Evolutionary conservation across 345 rosid species (phyloP).

Genomic region (Syzygium aromaticum): DNA sequence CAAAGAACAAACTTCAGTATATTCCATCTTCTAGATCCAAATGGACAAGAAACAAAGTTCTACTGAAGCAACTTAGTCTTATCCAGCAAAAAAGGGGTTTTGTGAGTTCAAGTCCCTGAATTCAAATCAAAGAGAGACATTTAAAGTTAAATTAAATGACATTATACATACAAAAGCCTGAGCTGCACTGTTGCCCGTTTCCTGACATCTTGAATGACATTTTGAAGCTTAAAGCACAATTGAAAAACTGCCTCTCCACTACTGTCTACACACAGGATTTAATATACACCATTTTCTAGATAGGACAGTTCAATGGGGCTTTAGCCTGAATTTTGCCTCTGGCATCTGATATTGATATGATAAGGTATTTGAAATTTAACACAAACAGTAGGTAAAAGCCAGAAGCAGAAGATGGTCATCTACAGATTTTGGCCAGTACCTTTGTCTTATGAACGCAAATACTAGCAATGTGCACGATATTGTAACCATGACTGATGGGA

Average conservation of each 20-base stretch:
- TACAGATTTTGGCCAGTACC: neutral
- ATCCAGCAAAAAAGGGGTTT: neutral
- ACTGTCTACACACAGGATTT: neutral
- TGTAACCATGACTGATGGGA: neutral
- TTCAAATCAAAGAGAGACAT: neutral
- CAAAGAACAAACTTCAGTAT: neutral
- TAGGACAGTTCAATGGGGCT: neutral
- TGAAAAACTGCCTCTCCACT: neutral
- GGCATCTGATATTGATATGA: neutral
- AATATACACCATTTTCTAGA: neutral
- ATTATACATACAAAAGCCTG: neutral
- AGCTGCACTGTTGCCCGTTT: neutral
- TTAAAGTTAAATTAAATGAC: neutral
- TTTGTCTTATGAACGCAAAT: neutral
- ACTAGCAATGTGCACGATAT: neutral
- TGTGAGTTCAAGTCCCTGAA: neutral
- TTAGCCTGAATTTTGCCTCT: neutral
- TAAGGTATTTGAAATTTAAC: neutral
- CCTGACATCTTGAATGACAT: neutral
- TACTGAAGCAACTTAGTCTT: neutral
- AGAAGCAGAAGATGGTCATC: slow-evolving; percentile 1
- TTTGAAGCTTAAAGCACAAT: neutral
- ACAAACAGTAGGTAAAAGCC: neutral
- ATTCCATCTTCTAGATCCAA: neutral
- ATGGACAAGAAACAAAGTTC: neutral